These are phyloP conservation scores for Macadamia integrifolia DNA, from an alignment of 164 flowering plant genomes.

Conservation along the genomic window DNA sequence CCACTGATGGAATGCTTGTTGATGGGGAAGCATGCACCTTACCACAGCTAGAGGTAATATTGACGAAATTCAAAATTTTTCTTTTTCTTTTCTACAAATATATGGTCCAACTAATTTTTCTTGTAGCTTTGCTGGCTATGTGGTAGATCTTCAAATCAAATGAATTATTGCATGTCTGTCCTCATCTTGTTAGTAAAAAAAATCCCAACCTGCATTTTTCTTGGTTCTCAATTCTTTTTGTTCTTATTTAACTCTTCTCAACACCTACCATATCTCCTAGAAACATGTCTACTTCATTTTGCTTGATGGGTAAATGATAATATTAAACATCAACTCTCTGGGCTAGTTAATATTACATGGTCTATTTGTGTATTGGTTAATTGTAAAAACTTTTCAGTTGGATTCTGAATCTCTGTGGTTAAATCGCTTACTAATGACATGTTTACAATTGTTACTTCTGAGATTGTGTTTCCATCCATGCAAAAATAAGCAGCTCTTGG, in stretches of 20 bases:
- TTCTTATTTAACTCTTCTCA: neutral
- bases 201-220: neutral
- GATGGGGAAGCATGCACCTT: conserved; percentile 98
- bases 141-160: neutral
- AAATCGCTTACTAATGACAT: neutral
- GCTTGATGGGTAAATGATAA: neutral
- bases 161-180: neutral
- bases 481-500: conserved; percentile 61
- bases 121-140: neutral
- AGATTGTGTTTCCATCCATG: conserved; percentile 13
- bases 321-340: neutral
- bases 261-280: no score
- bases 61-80: neutral
- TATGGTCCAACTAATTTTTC: neutral
- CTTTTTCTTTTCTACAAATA: neutral
- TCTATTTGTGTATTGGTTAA: neutral
- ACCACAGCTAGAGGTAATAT: conserved; percentile 87
- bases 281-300: neutral
- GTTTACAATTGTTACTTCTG: conserved; percentile 7
- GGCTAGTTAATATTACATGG: neutral
- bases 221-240: neutral
- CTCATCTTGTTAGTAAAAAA: neutral
- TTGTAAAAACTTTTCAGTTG: neutral
- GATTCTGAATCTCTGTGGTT: neutral
- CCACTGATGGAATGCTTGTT: conserved; percentile 96